A percentile compares a stretch with the other conserved stretches of the same genome.
Evolutionary conservation across 352 stramenopile species (phyloP).

Genomic region (Halophytophthora polymorphica): DNA sequence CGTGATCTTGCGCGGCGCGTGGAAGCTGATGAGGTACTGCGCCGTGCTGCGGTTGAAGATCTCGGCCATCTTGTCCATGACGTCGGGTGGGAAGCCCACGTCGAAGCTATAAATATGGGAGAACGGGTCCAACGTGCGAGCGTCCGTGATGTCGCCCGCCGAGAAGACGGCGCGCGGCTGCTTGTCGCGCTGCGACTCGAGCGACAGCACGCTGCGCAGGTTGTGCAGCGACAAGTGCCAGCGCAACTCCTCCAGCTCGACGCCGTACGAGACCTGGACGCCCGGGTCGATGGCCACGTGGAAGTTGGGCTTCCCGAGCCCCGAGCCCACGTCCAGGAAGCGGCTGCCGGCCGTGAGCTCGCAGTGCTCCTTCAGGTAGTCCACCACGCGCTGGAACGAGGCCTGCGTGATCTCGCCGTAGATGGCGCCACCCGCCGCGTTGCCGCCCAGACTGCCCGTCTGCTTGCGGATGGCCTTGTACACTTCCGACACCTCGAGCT

Average conservation of each 20-base stretch:
- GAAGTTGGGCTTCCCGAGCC: conserved; percentile 97
- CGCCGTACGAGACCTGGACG: conserved; percentile 94
- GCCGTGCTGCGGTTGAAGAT: conserved; percentile 93
- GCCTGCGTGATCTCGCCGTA: conserved; percentile 97
- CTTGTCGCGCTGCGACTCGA: conserved; percentile 63
- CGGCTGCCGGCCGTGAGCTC: conserved; percentile 82
- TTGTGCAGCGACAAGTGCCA: conserved; percentile 95
- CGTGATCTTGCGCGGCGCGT: conserved; percentile 89
- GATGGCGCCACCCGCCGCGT: conserved; percentile 94
- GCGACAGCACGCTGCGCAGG: conserved; percentile 83
- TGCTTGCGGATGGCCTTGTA: conserved; percentile 94
- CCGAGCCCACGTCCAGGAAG: conserved; percentile 97
- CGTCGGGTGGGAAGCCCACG: conserved; percentile 95
- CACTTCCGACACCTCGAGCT: conserved; percentile 80
- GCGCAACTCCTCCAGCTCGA: conserved; percentile 94
- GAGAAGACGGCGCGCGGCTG: conserved; percentile 85
- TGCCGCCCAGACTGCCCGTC: conserved; percentile 93
- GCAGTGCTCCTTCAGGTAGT: conserved; percentile 93
- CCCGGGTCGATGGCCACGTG: conserved; percentile 95
- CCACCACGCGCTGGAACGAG: conserved; percentile 96
- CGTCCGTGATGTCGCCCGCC: conserved; percentile 93
- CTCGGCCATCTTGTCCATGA: conserved; percentile 90
- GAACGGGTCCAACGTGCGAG: conserved; percentile 94
- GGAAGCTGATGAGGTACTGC: conserved; percentile 95
- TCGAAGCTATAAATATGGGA: conserved; percentile 99